phyloP scores from a whole-genome alignment of 2,329 filamentous ascomycete genomes.

The Byssoonygena ceratinophila region DNA sequence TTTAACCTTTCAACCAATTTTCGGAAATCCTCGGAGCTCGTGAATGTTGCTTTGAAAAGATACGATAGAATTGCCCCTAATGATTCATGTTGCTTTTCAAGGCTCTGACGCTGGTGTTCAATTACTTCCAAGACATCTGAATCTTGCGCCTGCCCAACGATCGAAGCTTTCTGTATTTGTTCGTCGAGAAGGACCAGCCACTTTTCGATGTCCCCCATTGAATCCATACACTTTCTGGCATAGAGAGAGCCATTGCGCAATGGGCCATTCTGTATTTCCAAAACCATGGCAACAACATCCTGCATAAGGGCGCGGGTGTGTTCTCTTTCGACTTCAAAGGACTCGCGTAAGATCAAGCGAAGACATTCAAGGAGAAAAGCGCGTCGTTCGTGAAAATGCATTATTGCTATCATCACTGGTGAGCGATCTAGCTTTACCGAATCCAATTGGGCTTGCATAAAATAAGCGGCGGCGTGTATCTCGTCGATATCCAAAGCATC shows the following conservation, averaged over 20 bases:
- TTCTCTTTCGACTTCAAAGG: conserved; percentile 51
- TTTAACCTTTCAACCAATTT: conserved; percentile 58
- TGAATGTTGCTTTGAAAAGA: conserved; percentile 65
- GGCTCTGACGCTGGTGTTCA: conserved; percentile 66
- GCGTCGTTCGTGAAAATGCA: conserved; percentile 78
- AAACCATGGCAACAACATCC: conserved; percentile 48
- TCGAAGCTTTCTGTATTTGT: conserved; percentile 60
- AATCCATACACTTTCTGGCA: conserved; percentile 61
- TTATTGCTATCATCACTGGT: conserved; percentile 65
- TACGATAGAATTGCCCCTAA: conserved; percentile 70
- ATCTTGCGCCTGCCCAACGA: conserved; percentile 57
- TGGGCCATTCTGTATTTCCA: conserved; percentile 44
- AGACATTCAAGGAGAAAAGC: conserved; percentile 74
- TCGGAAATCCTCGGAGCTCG: conserved; percentile 60
- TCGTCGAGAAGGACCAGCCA: conserved; percentile 70
- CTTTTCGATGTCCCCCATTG: conserved; percentile 64
- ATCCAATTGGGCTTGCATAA: conserved; percentile 63
- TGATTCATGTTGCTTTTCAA: conserved; percentile 82
- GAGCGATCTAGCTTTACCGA: conserved; percentile 58
- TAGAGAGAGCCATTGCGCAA: conserved; percentile 49
- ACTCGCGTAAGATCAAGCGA: conserved; percentile 63
- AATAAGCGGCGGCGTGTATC: conserved; percentile 64
- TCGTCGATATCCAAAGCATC: conserved; percentile 89
- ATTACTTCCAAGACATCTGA: conserved; percentile 65
- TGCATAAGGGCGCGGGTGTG: conserved; percentile 45